phyloP scores from a whole-genome alignment of 2,329 filamentous ascomycete species.

The Dothiorella sarmentorum region DNA sequence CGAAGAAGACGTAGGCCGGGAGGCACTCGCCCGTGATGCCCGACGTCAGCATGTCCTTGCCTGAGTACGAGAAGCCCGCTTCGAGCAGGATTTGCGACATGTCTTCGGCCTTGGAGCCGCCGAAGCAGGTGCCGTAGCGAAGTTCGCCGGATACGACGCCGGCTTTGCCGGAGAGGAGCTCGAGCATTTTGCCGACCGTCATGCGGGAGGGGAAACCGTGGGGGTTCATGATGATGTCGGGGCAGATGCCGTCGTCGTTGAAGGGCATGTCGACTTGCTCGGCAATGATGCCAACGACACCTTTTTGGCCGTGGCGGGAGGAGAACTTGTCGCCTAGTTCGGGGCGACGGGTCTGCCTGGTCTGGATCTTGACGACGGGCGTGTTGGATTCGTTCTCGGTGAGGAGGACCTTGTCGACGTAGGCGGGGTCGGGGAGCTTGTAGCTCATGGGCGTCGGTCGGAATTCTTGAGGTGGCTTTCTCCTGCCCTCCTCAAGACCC shows the following conservation, averaged over 20 bases:
- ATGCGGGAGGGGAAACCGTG: conserved; percentile 99
- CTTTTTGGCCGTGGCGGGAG: conserved; percentile 96
- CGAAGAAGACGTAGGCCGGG: conserved; percentile 96
- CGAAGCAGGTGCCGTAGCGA: conserved; percentile 88
- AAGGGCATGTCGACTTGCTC: conserved; percentile 98
- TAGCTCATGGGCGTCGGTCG: conserved; percentile 70
- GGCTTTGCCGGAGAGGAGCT: conserved; percentile 91
- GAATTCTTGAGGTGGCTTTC: conserved; percentile 44
- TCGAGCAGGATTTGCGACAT: conserved; percentile 83
- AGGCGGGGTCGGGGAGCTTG: conserved; percentile 76
- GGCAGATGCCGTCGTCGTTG: conserved; percentile 82
- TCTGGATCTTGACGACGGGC: conserved; percentile 88
- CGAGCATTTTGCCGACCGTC: conserved; percentile 97
- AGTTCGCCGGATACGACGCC: conserved; percentile 80
- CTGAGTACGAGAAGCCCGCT: conserved; percentile 91
- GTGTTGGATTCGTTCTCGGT: conserved; percentile 84
- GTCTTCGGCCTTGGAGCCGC: conserved; percentile 77
- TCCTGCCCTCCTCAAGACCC: conserved; percentile 51
- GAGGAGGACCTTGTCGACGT: conserved; percentile 95
- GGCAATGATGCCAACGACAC: conserved; percentile 93
- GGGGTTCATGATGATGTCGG: conserved; percentile 99
- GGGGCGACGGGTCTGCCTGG: conserved; percentile 88
- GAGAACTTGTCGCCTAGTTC: conserved; percentile 99
- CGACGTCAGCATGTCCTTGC: conserved; percentile 94
- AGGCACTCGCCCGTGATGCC: conserved; percentile 93